Conservation (phyloP, 345 rosid genomes). For the Rhodomyrtus tomentosa region DNA sequence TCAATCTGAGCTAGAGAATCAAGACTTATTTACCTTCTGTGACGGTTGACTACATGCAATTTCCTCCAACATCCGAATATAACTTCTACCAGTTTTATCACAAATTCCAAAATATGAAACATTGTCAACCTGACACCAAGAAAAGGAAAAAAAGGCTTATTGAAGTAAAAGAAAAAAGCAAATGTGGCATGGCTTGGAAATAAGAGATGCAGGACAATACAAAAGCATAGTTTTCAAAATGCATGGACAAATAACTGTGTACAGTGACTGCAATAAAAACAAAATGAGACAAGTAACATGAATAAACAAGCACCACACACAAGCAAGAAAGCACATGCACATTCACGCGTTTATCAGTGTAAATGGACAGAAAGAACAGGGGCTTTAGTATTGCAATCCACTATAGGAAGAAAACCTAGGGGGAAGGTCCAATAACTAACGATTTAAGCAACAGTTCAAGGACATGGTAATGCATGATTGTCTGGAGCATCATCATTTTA, state of each 20-base stretch:
- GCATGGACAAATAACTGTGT: neutral
- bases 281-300: neutral
- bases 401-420: neutral
- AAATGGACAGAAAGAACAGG: neutral
- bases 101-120: constrained; percentile 38
- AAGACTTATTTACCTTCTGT: neutral
- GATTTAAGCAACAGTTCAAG: neutral
- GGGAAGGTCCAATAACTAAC: neutral
- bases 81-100: constrained; percentile 17
- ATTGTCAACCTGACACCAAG: constrained; percentile 54
- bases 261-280: neutral
- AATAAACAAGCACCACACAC: neutral
- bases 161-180: neutral
- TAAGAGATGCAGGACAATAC: neutral
- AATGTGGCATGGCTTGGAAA: neutral
- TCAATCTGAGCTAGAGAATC: neutral
- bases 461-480: neutral
- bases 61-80: constrained; percentile 18
- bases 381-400: neutral
- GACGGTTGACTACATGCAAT: constrained; percentile 5
- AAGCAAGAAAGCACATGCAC: neutral
- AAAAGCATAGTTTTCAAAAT: neutral
- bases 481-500: neutral
- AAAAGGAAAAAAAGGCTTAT: constrained; percentile 1
- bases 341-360: neutral